Base-by-base conservation (phyloP, 768 basidiomycete genomes). In the Cubamyces sp. region DNA sequence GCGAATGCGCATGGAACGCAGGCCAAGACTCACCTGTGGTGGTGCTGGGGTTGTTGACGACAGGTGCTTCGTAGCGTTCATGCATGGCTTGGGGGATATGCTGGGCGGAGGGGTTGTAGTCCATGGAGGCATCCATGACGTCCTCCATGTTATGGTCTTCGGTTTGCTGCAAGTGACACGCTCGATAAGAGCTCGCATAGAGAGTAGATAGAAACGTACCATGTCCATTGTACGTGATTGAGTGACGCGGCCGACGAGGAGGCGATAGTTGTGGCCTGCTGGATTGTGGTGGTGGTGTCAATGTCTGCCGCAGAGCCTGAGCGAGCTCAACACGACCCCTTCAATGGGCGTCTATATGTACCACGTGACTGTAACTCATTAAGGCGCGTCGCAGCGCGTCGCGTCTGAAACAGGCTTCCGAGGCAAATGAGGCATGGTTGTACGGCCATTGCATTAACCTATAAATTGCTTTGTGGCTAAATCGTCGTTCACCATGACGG, bases 101-200 rank as follows among this genome's bases (percentile, higher is more conserved):
- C 30, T 57, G 60, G 21, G 52, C 12, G 8, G 56, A 59, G 51
- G 55, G 42, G 34, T 54, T 57, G 34, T 49, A 43, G 54, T 66
- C 65, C 65, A 66, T 66, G 54, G 46, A n/a, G 51, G 56, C 60
- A 42, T 67, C 66, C 66, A 69, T 66, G 66, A 64, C 63, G 58
- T 64, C 63, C 54, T 68, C 64, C 68, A 69, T 70, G 42, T 64
- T 64, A 42, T 67, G 64, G 60, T 64, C 68, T 55, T 64, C 63
- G 25, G 55, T 61, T 48, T 48, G 59, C 64, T 65, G 60, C 18
- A 42, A 23, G 25, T 23, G 19, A 11, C 5, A 42, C n/a, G 48
- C 12, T 60, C 25, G 26, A 50, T 26, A 25, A 40, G 4, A 26
- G 46, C 5, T 8, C 40, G 14, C n/a, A 26, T 4, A 15, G 48